Evolutionary conservation across 495 filamentous ascomycete species (phyloP), one percentile per base, ranked within the genome.

Genomic region (Penicillium diatomitis): DNA sequence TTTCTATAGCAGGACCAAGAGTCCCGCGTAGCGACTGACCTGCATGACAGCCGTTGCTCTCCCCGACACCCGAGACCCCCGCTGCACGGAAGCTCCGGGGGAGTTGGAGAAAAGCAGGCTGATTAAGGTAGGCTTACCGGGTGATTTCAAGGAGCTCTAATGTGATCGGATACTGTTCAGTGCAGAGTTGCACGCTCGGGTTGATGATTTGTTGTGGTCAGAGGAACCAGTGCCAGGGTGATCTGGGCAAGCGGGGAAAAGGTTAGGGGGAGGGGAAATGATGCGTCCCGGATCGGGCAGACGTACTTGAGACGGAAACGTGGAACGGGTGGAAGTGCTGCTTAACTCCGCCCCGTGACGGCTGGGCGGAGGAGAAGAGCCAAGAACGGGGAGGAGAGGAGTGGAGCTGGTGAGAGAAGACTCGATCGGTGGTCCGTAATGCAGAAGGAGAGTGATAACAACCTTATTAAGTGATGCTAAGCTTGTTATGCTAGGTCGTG

Each of bases 281-380:
- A 53, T 59, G 56, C 40, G 49, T 49, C 51, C 52, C 47, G 55
- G 46, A 54, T 48, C 41, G 48, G 50, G 51, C 46, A 52, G 47
- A 48, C 20, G 20, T 20, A 20, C 20, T 20, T 20, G 20, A 2
- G 20, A 45, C 6, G 44, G 37, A 9, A 30, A 30, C 8, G 28
- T 37, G 3, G 20, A 12, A 37, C 20, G 20, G 10, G 44, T 46
- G 41, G 9, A 44, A 44, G 41, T 44, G 38, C 38, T 53, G 27
- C 38, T 49, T 49, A 58, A 58, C 58, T 58, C 55, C 58, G 57
- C 54, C 53, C 57, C 48, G 49, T 52, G 36, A 38, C 45, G 41
- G 41, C 6, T 44, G 41, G 41, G 46, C 34, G 48, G 55, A 42
- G 51, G 55, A 51, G 44, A 40, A 38, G 39, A 61, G 58, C 58